Evolutionary conservation across 345 rosid species (phyloP).

Genomic region (Bretschneidera sinensis): DNA sequence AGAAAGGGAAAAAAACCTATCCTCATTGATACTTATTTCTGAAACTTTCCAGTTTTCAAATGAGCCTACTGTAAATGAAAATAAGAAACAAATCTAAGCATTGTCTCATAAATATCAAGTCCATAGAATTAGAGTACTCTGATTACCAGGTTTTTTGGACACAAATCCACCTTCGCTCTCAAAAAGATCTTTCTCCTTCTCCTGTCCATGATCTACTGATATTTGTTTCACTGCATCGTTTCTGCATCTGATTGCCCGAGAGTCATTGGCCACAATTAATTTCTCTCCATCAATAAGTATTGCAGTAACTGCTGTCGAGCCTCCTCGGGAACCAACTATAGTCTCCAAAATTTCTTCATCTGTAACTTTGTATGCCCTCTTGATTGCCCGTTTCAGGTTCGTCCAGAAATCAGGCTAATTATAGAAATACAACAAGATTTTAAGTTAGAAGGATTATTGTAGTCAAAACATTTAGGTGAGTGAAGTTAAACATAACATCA

Average conservation of each 20-base stretch:
- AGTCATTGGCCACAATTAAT: constrained; percentile 49
- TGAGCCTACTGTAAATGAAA: no score
- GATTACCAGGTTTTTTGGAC: constrained; percentile 24
- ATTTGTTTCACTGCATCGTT: constrained; percentile 30
- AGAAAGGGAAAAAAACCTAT: background rate
- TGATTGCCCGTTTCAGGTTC: constrained; percentile 28
- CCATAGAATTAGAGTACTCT: background rate
- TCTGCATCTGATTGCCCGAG: constrained; percentile 39
- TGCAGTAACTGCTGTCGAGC: constrained; percentile 50
- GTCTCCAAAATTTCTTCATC: constrained; percentile 34
- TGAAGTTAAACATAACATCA: background rate
- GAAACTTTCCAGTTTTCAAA: no score
- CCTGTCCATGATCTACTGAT: constrained; percentile 44
- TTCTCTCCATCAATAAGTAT: constrained; percentile 35
- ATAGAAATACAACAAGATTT: background rate
- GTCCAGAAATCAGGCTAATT: constrained; percentile 45
- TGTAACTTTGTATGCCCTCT: constrained; percentile 35
- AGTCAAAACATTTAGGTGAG: background rate
- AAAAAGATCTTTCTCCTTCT: constrained; percentile 37
- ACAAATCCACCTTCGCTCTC: constrained; percentile 49
- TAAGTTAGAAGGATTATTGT: no score
- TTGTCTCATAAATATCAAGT: background rate
- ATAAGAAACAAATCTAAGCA: no score
- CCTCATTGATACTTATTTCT: no score
- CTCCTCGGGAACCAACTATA: constrained; percentile 29